Conservation (phyloP, 2,329 filamentous ascomycete species). For the Achaetomium macrosporum region DNA sequence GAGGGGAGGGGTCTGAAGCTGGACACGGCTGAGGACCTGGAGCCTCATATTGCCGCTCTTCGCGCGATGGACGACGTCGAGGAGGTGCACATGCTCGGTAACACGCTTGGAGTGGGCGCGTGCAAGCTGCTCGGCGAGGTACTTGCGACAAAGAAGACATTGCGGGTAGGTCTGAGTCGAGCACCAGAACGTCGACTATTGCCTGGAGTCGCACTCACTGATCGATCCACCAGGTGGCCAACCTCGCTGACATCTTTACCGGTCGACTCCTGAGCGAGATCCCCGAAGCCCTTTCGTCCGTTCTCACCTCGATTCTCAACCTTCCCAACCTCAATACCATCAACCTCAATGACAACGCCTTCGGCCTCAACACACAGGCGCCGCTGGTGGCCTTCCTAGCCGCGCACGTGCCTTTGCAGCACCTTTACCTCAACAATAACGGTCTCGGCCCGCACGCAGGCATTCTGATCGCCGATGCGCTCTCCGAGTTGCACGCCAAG, state of each 20-base stretch:
- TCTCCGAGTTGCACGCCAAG: slow-evolving; percentile 74
- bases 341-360: slow-evolving; percentile 96
- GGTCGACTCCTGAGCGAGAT: slow-evolving; percentile 90
- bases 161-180: slow-evolving; percentile 52
- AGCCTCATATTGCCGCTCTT: slow-evolving; percentile 73
- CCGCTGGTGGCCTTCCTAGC: slow-evolving; percentile 89
- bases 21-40: slow-evolving; percentile 78
- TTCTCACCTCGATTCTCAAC: slow-evolving; percentile 81
- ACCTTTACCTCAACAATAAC: slow-evolving; percentile 97
- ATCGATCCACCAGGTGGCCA: slow-evolving; percentile 54
- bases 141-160: slow-evolving; percentile 73
- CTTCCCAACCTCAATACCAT: slow-evolving; percentile 83
- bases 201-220: slow-evolving; percentile 1
- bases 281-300: slow-evolving; percentile 75
- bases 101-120: slow-evolving; percentile 86
- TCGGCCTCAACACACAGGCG: slow-evolving; percentile 89
- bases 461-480: slow-evolving; percentile 79
- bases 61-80: slow-evolving; percentile 67
- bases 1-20: slow-evolving; percentile 91
- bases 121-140: slow-evolving; percentile 80
- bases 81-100: slow-evolving; percentile 81
- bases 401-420: slow-evolving; percentile 80
- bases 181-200: not conserved
- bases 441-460: slow-evolving; percentile 89
- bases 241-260: slow-evolving; percentile 97